A percentile compares a stretch with the other conserved stretches of the same genome.
Conservation (phyloP, 1,139 yeast genomes). For the Saccharomyces hybrid region DNA sequence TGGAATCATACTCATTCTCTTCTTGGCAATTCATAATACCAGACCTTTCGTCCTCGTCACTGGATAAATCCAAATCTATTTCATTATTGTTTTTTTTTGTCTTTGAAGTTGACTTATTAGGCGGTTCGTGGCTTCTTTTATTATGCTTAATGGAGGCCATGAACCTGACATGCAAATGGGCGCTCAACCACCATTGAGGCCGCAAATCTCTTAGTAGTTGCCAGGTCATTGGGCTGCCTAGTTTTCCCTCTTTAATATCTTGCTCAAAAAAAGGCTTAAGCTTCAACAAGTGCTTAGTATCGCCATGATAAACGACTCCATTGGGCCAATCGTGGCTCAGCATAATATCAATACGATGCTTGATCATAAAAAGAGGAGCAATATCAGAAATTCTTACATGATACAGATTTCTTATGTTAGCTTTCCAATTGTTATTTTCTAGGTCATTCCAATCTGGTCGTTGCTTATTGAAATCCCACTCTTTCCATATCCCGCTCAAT, state of each 20-base stretch:
- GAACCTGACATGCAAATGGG: slow-evolving; percentile 78
- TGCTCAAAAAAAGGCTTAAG: slow-evolving; percentile 58
- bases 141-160: slow-evolving; percentile 45
- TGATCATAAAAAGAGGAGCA: slow-evolving; percentile 43
- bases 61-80: slow-evolving; percentile 36
- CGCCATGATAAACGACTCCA: slow-evolving; percentile 63
- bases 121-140: slow-evolving; percentile 8
- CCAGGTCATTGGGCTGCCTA: slow-evolving; percentile 76
- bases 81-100: slow-evolving; percentile 33
- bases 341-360: slow-evolving; percentile 37
- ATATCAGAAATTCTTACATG: slow-evolving; percentile 66
- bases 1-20: slow-evolving; percentile 2
- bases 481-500: slow-evolving; percentile 74
- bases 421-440: slow-evolving; percentile 31
- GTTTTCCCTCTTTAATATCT: slow-evolving; percentile 51
- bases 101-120: slow-evolving; percentile 12
- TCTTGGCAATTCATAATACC: slow-evolving; percentile 4
- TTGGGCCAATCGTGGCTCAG: slow-evolving; percentile 95
- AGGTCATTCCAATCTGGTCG: slow-evolving; percentile 19
- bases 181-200: slow-evolving; percentile 79
- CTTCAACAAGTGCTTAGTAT: slow-evolving; percentile 40
- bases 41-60: slow-evolving; percentile 6
- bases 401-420: slow-evolving; percentile 52
- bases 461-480: slow-evolving; percentile 37
- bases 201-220: slow-evolving; percentile 44